Evolutionary conservation across 495 filamentous ascomycete genomes (phyloP).

Genomic region (Aspergillus baeticus): DNA sequence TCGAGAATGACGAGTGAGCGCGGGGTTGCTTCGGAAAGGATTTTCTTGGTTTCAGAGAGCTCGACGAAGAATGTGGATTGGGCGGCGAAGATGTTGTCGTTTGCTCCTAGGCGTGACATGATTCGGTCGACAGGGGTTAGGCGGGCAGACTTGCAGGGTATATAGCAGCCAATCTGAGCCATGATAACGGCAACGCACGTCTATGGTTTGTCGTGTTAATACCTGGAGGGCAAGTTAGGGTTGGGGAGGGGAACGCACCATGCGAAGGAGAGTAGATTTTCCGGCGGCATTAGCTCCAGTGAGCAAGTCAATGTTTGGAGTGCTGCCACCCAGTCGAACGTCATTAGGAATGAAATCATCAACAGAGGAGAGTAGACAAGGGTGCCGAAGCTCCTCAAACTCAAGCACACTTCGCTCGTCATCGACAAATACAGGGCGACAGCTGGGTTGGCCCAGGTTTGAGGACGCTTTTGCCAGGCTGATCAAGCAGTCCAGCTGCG

Average conservation of each 20-base stretch:
- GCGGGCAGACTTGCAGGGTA: slow-evolving; percentile 79
- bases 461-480: slow-evolving; percentile 85
- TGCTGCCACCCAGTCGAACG: slow-evolving; percentile 77
- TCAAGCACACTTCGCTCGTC: slow-evolving; percentile 81
- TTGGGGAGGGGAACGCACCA: slow-evolving; percentile 59
- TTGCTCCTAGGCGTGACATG: slow-evolving; percentile 97
- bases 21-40: slow-evolving; percentile 90
- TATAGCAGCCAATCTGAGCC: slow-evolving; percentile 96
- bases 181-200: slow-evolving; percentile 96
- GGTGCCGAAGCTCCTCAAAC: slow-evolving; percentile 90
- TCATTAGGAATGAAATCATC: slow-evolving; percentile 98
- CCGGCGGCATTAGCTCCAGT: slow-evolving; percentile 97
- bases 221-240: neutral
- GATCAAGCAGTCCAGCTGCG: slow-evolving; percentile 93
- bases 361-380: slow-evolving; percentile 85
- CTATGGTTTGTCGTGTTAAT: slow-evolving; percentile 32
- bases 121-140: slow-evolving; percentile 94
- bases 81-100: slow-evolving; percentile 98
- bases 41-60: slow-evolving; percentile 97
- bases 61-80: slow-evolving; percentile 99
- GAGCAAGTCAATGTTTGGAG: slow-evolving; percentile 82
- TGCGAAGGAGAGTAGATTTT: slow-evolving; percentile 96
- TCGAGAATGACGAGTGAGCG: slow-evolving; percentile 96
- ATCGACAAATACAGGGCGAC: slow-evolving; percentile 83
- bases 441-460: slow-evolving; percentile 80